These are phyloP conservation scores for Cephalotrichum gorgonifer DNA, from an alignment of 2,329 filamentous ascomycete genomes.

Conservation along the genomic window DNA sequence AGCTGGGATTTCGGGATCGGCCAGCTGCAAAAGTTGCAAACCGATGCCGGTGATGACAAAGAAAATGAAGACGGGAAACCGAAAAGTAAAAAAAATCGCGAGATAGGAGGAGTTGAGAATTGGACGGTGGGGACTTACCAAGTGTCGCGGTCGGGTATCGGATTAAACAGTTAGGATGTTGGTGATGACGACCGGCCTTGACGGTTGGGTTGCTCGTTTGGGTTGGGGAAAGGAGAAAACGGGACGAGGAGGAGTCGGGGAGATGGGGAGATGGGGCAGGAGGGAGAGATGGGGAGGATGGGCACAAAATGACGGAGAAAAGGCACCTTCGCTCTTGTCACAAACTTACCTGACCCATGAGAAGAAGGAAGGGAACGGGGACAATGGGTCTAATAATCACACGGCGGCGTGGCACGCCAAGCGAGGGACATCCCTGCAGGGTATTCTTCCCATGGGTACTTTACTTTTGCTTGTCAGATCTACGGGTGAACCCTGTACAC, in stretches of 20 bases:
- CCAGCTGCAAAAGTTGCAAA: background rate
- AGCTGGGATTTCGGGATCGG: background rate
- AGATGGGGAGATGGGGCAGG: slow-evolving; percentile 6
- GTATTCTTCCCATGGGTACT: slow-evolving; percentile 3
- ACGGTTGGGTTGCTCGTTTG: slow-evolving; percentile 1
- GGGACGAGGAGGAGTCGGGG: slow-evolving; percentile 3
- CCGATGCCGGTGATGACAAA: background rate
- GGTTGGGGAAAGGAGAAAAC: slow-evolving; percentile 1
- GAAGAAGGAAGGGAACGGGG: slow-evolving; percentile 9
- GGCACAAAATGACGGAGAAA: slow-evolving; percentile 7
- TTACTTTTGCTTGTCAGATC: slow-evolving; percentile 6
- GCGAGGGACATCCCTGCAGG: slow-evolving; percentile 6
- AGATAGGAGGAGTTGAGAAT: background rate
- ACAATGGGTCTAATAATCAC: slow-evolving; percentile 5
- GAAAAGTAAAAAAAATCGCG: slow-evolving; percentile 5
- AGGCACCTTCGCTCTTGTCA: slow-evolving; percentile 10
- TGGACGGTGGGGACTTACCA: slow-evolving; percentile 2
- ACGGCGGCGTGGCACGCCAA: slow-evolving; percentile 6
- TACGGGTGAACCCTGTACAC: background rate
- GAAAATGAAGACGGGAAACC: slow-evolving; percentile 4
- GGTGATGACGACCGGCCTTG: slow-evolving; percentile 1
- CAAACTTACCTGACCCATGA: slow-evolving; percentile 12
- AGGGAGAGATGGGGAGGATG: slow-evolving; percentile 6
- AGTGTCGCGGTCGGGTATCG: background rate
- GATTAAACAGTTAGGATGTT: background rate